These are phyloP conservation scores for Hypholoma fasciculare DNA, from an alignment of 768 basidiomycete genomes.

Conservation along the genomic window DNA sequence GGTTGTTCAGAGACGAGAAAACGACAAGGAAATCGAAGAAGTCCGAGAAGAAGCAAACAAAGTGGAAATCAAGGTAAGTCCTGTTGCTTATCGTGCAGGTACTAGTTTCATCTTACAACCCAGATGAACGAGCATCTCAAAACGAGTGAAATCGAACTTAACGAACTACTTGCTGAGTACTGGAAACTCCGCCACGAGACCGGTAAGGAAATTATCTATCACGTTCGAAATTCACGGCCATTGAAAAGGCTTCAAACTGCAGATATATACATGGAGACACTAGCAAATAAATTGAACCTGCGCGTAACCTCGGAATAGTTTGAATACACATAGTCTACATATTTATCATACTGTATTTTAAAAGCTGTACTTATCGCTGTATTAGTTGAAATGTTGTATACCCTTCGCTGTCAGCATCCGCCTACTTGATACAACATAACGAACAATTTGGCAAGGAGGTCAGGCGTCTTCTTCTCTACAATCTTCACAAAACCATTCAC, in stretches of 20 bases:
- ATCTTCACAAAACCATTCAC: slow-evolving; percentile 73
- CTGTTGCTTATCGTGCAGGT: not conserved
- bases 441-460: not conserved
- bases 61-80: slow-evolving; percentile 60
- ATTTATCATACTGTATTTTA: slow-evolving; percentile 7
- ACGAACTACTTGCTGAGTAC: slow-evolving; percentile 80
- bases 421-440: not conserved
- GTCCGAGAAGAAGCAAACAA: slow-evolving; percentile 69
- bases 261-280: slow-evolving; percentile 88
- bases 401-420: not conserved
- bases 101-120: not conserved
- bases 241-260: not conserved
- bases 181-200: slow-evolving; percentile 78
- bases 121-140: slow-evolving; percentile 80
- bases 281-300: slow-evolving; percentile 80
- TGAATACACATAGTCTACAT: slow-evolving; percentile 1
- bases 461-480: slow-evolving; percentile 45
- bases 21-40: slow-evolving; percentile 79
- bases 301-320: slow-evolving; percentile 28
- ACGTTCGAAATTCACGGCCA: not conserved
- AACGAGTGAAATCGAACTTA: slow-evolving; percentile 75
- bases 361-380: not conserved
- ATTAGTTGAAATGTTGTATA: not conserved
- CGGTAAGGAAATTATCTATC: slow-evolving; percentile 40
- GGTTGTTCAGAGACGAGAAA: slow-evolving; percentile 72